Evolutionary conservation across 2,329 filamentous ascomycete genomes (phyloP).

Genomic region (Penicillium aurantiogriseum): DNA sequence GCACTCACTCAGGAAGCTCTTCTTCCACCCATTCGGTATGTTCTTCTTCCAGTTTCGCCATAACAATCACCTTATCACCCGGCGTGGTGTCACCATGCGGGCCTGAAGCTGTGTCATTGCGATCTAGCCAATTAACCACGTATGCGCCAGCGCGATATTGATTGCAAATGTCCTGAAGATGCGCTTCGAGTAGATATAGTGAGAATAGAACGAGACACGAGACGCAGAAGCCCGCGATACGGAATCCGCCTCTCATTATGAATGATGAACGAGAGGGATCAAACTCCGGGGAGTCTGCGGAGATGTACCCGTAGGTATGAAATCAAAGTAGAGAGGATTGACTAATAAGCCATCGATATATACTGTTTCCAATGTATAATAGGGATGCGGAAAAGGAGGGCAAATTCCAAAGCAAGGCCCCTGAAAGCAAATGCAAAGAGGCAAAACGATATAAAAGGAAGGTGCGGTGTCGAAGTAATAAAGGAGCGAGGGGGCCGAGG

Average conservation of each 20-base stretch:
- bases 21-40: constrained; percentile 47
- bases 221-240: constrained; percentile 27
- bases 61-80: constrained; percentile 44
- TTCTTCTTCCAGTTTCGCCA: constrained; percentile 47
- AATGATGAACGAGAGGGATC: constrained; percentile 8
- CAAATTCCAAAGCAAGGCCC: not conserved
- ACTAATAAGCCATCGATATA: constrained; percentile 14
- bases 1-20: constrained; percentile 46
- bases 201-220: constrained; percentile 26
- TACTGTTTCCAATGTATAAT: not conserved
- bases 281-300: not conserved
- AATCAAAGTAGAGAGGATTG: constrained; percentile 1
- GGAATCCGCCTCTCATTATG: constrained; percentile 35
- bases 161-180: constrained; percentile 35
- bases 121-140: constrained; percentile 32
- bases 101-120: constrained; percentile 10
- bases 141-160: constrained; percentile 40
- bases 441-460: not conserved
- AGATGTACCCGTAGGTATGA: constrained; percentile 7
- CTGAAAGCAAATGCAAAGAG: not conserved
- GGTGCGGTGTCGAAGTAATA: not conserved
- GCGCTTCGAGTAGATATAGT: constrained; percentile 32
- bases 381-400: not conserved
- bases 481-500: not conserved
- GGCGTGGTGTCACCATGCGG: constrained; percentile 9